These are phyloP conservation scores for Juncus inflexus DNA, from an alignment of 176 grass and related monocot genomes.

Conservation along the genomic window DNA sequence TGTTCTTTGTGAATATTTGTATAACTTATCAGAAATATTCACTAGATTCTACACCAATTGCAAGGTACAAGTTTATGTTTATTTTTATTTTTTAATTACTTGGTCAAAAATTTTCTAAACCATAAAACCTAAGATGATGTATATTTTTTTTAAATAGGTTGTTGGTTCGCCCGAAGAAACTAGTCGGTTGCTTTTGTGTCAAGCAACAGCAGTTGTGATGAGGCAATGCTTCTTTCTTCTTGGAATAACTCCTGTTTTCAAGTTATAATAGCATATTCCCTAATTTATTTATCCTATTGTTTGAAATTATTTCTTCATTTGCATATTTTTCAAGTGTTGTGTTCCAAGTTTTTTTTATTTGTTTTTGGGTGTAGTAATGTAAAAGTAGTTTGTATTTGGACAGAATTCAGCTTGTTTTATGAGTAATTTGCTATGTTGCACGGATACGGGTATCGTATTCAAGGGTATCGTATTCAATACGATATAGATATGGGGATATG, in stretches of 20 bases:
- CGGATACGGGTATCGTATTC: no score
- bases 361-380: not conserved
- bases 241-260: slow-evolving; percentile 50
- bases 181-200: slow-evolving; percentile 46
- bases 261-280: slow-evolving; percentile 29
- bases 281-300: not conserved
- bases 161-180: slow-evolving; percentile 41
- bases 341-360: not conserved
- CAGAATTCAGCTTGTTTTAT: no score
- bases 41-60: slow-evolving; percentile 91
- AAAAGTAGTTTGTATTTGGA: no score
- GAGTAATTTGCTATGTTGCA: no score
- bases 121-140: slow-evolving; percentile 4
- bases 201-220: slow-evolving; percentile 50
- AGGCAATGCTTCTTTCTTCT: slow-evolving; percentile 45
- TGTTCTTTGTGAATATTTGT: slow-evolving; percentile 91
- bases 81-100: not conserved
- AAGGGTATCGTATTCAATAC: no score
- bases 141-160: slow-evolving; percentile 28
- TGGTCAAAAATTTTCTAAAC: not conserved
- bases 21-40: slow-evolving; percentile 93
- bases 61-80: slow-evolving; percentile 42
- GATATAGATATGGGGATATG: no score
- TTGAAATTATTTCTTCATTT: slow-evolving; percentile 24
- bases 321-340: slow-evolving; percentile 9